Conservation (phyloP, 163 green algal genomes). For the Scenedesmus sp. region DNA sequence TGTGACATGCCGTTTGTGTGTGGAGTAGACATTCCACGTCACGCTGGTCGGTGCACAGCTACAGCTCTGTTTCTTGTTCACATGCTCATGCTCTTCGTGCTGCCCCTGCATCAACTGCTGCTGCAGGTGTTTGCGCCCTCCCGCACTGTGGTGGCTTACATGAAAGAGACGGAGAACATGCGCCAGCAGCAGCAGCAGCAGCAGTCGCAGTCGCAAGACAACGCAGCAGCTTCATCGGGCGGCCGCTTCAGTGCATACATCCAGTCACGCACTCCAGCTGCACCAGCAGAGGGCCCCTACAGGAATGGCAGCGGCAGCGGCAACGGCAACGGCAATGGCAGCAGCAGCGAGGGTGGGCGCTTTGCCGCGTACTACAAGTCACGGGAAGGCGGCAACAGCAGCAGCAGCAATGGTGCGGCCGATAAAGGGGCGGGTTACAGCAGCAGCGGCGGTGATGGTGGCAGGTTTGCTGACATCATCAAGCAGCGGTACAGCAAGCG, state of each 20-base stretch:
- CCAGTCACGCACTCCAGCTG: neutral
- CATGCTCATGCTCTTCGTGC: neutral
- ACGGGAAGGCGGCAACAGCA: neutral
- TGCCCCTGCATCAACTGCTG: too few relatives aligned
- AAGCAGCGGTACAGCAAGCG: neutral
- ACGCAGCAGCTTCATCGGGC: neutral
- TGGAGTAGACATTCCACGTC: neutral
- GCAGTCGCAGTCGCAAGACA: neutral
- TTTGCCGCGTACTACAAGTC: constrained; percentile 38
- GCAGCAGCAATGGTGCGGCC: neutral
- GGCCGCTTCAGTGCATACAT: constrained; percentile 27
- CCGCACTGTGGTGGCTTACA: constrained; percentile 45
- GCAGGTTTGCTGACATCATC: neutral
- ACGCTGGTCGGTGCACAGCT: too few relatives aligned
- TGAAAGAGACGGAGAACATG: neutral
- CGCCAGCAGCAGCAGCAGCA: constrained; percentile 22
- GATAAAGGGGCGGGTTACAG: neutral
- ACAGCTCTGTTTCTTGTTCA: neutral
- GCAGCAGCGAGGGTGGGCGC: neutral
- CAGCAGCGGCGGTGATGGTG: neutral
- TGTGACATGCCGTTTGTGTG: neutral
- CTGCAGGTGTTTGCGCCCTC: constrained; percentile 44
- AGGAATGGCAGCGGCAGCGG: neutral
- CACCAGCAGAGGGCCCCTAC: neutral
- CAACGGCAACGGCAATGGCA: neutral